These are phyloP conservation scores for Paulownia fortunei DNA, from an alignment of 257 asterid species.

Conservation along the genomic window DNA sequence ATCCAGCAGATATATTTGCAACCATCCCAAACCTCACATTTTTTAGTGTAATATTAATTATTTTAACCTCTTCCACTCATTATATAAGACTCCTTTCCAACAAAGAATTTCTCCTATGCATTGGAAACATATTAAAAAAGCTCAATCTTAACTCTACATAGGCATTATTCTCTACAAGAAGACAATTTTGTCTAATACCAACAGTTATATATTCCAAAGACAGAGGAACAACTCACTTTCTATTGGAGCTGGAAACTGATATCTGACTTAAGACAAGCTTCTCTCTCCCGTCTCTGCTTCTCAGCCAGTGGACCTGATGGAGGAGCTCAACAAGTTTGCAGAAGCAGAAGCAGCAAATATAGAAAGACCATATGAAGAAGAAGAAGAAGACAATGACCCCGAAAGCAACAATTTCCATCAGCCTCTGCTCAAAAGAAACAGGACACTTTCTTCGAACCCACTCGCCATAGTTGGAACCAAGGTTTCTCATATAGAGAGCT, in stretches of 20 bases:
- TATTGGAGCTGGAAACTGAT: slow-evolving; percentile 21
- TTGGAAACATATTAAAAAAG: not conserved
- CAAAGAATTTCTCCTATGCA: not conserved
- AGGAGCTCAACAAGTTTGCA: slow-evolving; percentile 39
- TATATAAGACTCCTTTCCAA: not conserved
- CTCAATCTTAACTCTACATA: not conserved
- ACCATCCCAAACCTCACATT: too few relatives aligned
- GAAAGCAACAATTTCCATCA: slow-evolving; percentile 64
- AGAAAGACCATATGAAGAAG: slow-evolving; percentile 44
- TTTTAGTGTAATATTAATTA: not conserved
- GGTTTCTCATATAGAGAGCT: slow-evolving; percentile 87
- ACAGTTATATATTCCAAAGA: slow-evolving; percentile 25
- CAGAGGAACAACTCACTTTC: slow-evolving; percentile 30
- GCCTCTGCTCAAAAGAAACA: slow-evolving; percentile 73
- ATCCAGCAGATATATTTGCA: too few relatives aligned
- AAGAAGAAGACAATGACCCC: slow-evolving; percentile 55
- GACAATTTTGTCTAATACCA: slow-evolving; percentile 24
- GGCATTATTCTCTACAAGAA: slow-evolving; percentile 8
- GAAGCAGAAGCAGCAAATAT: slow-evolving; percentile 41
- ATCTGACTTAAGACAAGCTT: not conserved
- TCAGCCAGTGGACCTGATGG: slow-evolving; percentile 45
- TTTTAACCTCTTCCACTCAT: not conserved
- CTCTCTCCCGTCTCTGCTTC: slow-evolving; percentile 22
- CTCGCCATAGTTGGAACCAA: slow-evolving; percentile 84
- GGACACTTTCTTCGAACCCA: slow-evolving; percentile 58